Conservation (phyloP, 106 monocot genomes). For the Acorus gramineus region DNA sequence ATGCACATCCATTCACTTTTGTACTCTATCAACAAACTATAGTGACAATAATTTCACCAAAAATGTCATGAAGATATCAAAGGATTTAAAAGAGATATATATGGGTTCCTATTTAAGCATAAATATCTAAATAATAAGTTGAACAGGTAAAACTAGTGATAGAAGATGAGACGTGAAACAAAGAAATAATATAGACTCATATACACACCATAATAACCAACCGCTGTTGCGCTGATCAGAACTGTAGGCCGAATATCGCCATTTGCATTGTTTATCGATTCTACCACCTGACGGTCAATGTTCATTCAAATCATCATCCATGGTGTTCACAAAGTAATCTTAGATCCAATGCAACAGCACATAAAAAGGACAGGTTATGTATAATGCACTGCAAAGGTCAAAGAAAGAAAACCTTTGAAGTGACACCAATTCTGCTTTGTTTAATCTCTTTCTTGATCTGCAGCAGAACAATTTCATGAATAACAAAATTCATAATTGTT, state of each 20-base stretch:
- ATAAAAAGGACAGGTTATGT: not conserved
- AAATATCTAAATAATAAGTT: too few relatives aligned
- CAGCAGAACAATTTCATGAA: slow-evolving; percentile 2
- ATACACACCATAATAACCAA: slow-evolving; percentile 82
- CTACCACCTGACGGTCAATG: slow-evolving; percentile 33
- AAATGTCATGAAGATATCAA: too few relatives aligned
- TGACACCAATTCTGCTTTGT: slow-evolving; percentile 49
- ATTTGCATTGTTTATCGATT: slow-evolving; percentile 42
- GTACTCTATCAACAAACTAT: too few relatives aligned
- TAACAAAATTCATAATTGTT: not conserved
- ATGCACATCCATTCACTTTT: too few relatives aligned
- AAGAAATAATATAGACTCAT: not conserved
- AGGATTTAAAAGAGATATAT: too few relatives aligned
- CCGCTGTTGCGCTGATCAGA: slow-evolving; percentile 84
- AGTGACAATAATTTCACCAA: too few relatives aligned
- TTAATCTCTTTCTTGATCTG: slow-evolving; percentile 91
- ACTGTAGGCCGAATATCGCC: slow-evolving; percentile 52
- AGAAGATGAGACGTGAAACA: not conserved
- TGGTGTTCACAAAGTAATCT: too few relatives aligned
- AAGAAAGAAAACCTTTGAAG: slow-evolving; percentile 43
- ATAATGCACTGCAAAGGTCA: not conserved
- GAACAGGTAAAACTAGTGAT: not conserved
- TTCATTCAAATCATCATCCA: too few relatives aligned
- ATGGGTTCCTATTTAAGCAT: too few relatives aligned
- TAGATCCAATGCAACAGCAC: not conserved